Percentiles rank a stretch among this genome's conserved stretches.
Evolutionary conservation across 2,329 filamentous ascomycete species (phyloP).

Genomic region (Byssothecium circinans): DNA sequence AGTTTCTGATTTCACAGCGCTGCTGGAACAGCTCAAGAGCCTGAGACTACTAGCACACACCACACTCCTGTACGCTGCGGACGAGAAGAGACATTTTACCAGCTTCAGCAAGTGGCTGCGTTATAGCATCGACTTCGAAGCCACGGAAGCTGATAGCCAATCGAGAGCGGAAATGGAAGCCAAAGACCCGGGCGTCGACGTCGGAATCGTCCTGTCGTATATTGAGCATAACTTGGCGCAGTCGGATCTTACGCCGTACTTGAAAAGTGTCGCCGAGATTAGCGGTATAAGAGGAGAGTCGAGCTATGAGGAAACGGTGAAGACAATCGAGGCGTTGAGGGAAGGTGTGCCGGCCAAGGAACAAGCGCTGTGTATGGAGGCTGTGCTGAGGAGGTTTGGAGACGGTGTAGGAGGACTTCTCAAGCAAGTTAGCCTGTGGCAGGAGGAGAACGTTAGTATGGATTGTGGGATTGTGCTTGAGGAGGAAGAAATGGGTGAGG

Average conservation of each 20-base stretch:
- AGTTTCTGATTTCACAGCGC: constrained; percentile 41
- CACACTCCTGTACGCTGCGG: constrained; percentile 68
- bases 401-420: constrained; percentile 37
- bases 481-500: constrained; percentile 36
- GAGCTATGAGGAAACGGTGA: constrained; percentile 37
- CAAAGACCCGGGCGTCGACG: constrained; percentile 75
- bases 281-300: constrained; percentile 1
- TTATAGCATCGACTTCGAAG: constrained; percentile 77
- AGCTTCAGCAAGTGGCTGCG: constrained; percentile 84
- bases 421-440: constrained; percentile 48
- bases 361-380: constrained; percentile 46
- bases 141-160: constrained; percentile 61
- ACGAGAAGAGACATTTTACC: constrained; percentile 76
- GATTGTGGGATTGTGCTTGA: constrained; percentile 62
- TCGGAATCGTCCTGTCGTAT: constrained; percentile 72
- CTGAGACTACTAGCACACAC: constrained; percentile 76
- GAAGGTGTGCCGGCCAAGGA: constrained; percentile 48
- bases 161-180: constrained; percentile 72
- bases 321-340: constrained; percentile 40
- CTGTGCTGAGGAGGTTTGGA: constrained; percentile 35
- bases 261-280: constrained; percentile 47
- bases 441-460: constrained; percentile 62
- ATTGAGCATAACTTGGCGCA: constrained; percentile 69
- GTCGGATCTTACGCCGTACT: constrained; percentile 66
- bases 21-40: constrained; percentile 70